These are phyloP conservation scores for Phytophthora chlamydospora DNA, from an alignment of 352 stramenopile species.

Conservation along the genomic window DNA sequence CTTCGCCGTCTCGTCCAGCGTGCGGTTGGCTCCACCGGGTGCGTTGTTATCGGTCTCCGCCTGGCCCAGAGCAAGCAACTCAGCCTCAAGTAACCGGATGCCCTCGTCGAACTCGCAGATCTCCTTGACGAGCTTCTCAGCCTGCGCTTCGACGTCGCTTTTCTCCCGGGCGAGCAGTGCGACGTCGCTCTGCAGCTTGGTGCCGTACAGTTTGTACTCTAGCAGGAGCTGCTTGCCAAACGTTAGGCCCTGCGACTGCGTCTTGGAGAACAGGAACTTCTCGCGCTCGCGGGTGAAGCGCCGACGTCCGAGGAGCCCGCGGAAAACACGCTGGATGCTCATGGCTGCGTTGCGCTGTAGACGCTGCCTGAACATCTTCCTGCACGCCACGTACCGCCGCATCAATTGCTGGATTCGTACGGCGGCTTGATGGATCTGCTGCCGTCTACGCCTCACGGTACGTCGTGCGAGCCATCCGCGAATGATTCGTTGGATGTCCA, in stretches of 20 bases:
- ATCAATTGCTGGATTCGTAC: conserved; percentile 84
- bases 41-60: conserved; percentile 89
- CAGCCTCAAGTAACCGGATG: conserved; percentile 88
- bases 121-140: conserved; percentile 91
- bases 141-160: conserved; percentile 83
- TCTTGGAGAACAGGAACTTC: conserved; percentile 94
- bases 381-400: conserved; percentile 63
- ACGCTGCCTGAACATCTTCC: conserved; percentile 55
- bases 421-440: conserved; percentile 58
- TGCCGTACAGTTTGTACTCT: conserved; percentile 95
- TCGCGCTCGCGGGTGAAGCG: conserved; percentile 88
- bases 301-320: conserved; percentile 85
- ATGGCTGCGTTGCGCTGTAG: conserved; percentile 63
- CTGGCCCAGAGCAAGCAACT: conserved; percentile 93
- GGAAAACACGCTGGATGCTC: conserved; percentile 89
- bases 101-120: conserved; percentile 95
- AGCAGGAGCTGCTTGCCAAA: conserved; percentile 96
- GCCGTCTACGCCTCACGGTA: conserved; percentile 59
- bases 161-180: conserved; percentile 92
- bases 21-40: conserved; percentile 27
- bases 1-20: conserved; percentile 87
- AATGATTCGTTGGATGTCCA: conserved; percentile 88
- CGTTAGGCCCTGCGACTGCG: conserved; percentile 93
- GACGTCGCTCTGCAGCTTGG: conserved; percentile 94
- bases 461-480: conserved; percentile 77